Percentiles rank a stretch among this genome's conserved stretches.
These are phyloP conservation scores for Leptographium wingfieldii DNA, from an alignment of 2,329 filamentous ascomycete genomes.

Conservation along the genomic window DNA sequence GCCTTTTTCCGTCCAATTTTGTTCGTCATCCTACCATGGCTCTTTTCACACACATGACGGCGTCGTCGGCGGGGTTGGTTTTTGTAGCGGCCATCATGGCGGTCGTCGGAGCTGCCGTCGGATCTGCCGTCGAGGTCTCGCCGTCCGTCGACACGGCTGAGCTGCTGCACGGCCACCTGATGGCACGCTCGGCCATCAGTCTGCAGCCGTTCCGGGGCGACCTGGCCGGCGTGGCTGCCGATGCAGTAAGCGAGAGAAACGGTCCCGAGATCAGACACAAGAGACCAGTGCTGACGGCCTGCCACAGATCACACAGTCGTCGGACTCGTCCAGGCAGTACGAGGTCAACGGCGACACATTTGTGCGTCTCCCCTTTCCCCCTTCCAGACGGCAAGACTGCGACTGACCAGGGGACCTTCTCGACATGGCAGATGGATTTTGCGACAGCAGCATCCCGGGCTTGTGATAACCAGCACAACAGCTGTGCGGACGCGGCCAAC, in stretches of 20 bases:
- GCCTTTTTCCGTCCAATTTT: background rate
- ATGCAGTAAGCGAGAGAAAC: conserved; percentile 17
- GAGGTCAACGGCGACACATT: conserved; percentile 32
- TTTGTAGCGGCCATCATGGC: conserved; percentile 1
- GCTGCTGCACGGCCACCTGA: background rate
- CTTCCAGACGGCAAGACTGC: background rate
- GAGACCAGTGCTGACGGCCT: background rate
- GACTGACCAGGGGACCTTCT: background rate
- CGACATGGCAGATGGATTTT: conserved; percentile 26
- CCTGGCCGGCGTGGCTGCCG: conserved; percentile 25
- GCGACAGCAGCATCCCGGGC: conserved; percentile 27
- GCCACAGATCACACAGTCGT: conserved; percentile 25
- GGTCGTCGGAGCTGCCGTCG: background rate
- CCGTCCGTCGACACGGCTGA: background rate
- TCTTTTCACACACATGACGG: background rate
- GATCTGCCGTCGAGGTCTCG: background rate
- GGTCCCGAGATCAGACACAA: background rate
- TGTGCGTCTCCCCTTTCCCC: conserved; percentile 16
- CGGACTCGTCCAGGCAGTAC: conserved; percentile 27
- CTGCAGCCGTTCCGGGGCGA: conserved; percentile 29
- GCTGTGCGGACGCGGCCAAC: conserved; percentile 31
- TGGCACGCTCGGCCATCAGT: conserved; percentile 15
- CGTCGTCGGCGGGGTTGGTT: background rate
- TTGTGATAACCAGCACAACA: conserved; percentile 38
- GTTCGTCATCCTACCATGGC: background rate